A percentile compares a stretch with the other conserved stretches of the same genome.
These are phyloP conservation scores for Trichoderma pleuroti DNA, from an alignment of 2,329 filamentous ascomycete genomes.

Conservation along the genomic window DNA sequence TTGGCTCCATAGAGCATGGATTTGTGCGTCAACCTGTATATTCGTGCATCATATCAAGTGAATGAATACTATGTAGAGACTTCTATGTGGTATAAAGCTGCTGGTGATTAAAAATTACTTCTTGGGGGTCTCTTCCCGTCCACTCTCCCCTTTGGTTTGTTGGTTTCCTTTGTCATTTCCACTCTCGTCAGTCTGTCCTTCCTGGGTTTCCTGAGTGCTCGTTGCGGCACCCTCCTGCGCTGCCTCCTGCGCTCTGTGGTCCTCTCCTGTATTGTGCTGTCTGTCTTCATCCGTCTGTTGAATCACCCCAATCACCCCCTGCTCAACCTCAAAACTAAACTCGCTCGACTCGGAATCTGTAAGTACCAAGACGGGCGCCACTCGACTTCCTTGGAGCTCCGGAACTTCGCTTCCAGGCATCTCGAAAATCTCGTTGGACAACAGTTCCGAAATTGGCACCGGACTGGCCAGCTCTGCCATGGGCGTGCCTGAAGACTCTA, in stretches of 20 bases:
- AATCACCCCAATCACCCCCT: neutral
- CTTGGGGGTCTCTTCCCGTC: neutral
- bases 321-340: neutral
- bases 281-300: neutral
- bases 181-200: neutral
- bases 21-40: neutral
- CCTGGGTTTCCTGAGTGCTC: neutral
- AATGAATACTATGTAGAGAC: neutral
- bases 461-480: neutral
- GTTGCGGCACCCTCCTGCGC: neutral
- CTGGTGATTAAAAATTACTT: constrained; percentile 1
- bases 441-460: constrained; percentile 15
- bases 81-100: constrained; percentile 1
- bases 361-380: neutral
- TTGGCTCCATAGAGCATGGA: neutral
- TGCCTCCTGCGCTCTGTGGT: neutral
- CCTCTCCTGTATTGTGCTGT: neutral
- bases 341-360: constrained; percentile 6
- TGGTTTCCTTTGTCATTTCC: neutral
- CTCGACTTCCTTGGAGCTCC: constrained; percentile 11
- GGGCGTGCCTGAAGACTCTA: neutral
- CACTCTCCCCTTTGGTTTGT: neutral
- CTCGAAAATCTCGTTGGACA: constrained; percentile 18
- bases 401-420: constrained; percentile 21
- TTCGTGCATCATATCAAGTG: neutral